Conservation (phyloP, 371 early-diverging fungal genomes). For the Paraphysoderma sedebokerense region DNA sequence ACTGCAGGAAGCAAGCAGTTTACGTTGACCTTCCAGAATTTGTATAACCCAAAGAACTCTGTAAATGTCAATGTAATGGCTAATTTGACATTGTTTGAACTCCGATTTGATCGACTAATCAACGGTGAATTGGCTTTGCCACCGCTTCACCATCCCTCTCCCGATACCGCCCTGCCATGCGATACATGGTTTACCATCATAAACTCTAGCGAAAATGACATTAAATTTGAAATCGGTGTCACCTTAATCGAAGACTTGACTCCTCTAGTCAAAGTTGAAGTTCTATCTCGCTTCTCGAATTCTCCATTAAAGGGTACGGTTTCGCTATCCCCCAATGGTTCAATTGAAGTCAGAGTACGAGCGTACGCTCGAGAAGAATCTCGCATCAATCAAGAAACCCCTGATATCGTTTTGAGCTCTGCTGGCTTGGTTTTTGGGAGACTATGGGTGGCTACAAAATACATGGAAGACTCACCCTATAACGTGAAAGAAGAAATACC, state of each 20-base stretch:
- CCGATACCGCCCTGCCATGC: slow-evolving; percentile 33
- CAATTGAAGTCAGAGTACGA: slow-evolving; percentile 58
- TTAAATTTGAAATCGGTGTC: slow-evolving; percentile 55
- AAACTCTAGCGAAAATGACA: slow-evolving; percentile 56
- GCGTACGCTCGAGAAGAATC: no score
- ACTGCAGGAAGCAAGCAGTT: not conserved
- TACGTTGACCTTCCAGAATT: slow-evolving; percentile 24
- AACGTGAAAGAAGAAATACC: slow-evolving; percentile 37
- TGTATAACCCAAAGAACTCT: slow-evolving; percentile 42
- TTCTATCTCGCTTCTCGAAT: slow-evolving; percentile 64
- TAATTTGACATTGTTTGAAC: slow-evolving; percentile 49
- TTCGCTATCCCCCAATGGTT: slow-evolving; percentile 41
- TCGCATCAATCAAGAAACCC: no score
- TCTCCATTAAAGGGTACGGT: slow-evolving; percentile 59
- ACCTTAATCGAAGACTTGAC: slow-evolving; percentile 37
- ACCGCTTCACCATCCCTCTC: slow-evolving; percentile 42
- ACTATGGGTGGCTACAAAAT: slow-evolving; percentile 37
- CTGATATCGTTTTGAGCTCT: no score
- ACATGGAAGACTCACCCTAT: slow-evolving; percentile 13
- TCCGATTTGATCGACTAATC: slow-evolving; percentile 55
- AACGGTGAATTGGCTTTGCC: slow-evolving; percentile 54
- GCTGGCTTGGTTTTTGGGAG: slow-evolving; percentile 35
- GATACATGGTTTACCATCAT: slow-evolving; percentile 69
- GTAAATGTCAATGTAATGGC: slow-evolving; percentile 33
- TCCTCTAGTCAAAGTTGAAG: slow-evolving; percentile 43